phyloP scores from a whole-genome alignment of 2,329 filamentous ascomycete species.

The Monilinia laxa region DNA sequence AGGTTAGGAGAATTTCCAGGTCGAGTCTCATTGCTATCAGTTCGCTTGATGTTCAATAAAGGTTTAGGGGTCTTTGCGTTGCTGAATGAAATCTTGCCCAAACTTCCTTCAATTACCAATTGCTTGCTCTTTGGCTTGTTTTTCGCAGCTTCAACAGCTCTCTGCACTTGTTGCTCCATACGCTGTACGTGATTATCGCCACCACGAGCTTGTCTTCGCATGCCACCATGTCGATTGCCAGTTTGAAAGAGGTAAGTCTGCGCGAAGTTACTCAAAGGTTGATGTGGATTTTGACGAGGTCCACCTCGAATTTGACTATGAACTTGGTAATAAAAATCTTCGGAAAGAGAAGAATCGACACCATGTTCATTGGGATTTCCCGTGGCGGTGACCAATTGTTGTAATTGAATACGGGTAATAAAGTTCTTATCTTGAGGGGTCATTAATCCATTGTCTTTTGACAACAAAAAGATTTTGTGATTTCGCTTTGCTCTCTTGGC shows the following conservation, averaged over 20 bases:
- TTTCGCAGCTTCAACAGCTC: slow-evolving; percentile 95
- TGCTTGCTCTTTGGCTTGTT: slow-evolving; percentile 97
- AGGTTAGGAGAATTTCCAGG: slow-evolving; percentile 49
- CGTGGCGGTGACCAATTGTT: slow-evolving; percentile 90
- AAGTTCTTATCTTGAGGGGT: slow-evolving; percentile 99
- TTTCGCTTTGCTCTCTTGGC: slow-evolving; percentile 95
- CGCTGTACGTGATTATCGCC: slow-evolving; percentile 97
- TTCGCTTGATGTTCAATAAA: slow-evolving; percentile 89
- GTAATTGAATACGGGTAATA: slow-evolving; percentile 94
- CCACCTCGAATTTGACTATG: slow-evolving; percentile 91
- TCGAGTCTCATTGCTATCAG: slow-evolving; percentile 63
- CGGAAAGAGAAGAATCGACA: slow-evolving; percentile 75
- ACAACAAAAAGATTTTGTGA: slow-evolving; percentile 93
- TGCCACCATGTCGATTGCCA: slow-evolving; percentile 74
- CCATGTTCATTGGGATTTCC: slow-evolving; percentile 80
- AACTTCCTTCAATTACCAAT: slow-evolving; percentile 89
- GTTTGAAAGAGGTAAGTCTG: slow-evolving; percentile 98
- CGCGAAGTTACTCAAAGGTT: slow-evolving; percentile 92
- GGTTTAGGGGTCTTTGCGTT: slow-evolving; percentile 97
- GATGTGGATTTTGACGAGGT: slow-evolving; percentile 84
- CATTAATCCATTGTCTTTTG: slow-evolving; percentile 95
- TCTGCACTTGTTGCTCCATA: slow-evolving; percentile 98
- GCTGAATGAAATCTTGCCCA: slow-evolving; percentile 98
- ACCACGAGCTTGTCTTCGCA: slow-evolving; percentile 73
- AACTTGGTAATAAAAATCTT: slow-evolving; percentile 99